Percentiles rank a stretch among this genome's conserved stretches.
Conservation (phyloP, 2,329 filamentous ascomycete species). For the Diplodia mutila region DNA sequence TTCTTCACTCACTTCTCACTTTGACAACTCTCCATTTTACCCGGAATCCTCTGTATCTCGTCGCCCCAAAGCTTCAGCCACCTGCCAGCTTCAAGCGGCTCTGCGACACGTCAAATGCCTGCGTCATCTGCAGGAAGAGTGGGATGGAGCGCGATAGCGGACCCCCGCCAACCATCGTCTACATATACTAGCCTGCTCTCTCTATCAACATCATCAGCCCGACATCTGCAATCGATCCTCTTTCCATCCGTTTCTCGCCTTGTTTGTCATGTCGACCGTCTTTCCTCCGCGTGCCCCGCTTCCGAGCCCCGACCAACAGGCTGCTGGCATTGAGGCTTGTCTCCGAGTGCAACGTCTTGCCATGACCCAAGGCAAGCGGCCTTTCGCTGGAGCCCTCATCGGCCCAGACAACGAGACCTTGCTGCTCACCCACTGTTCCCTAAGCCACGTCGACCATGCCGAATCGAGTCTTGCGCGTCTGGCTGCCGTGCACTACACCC, state of each 20-base stretch:
- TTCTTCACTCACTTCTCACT: too few relatives aligned
- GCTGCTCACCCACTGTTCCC: slow-evolving; percentile 54
- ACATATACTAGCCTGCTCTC: too few relatives aligned
- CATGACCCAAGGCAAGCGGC: slow-evolving; percentile 52
- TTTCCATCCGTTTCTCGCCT: not conserved
- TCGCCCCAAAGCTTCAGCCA: too few relatives aligned
- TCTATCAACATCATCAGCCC: too few relatives aligned
- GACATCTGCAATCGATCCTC: not conserved
- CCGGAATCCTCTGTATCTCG: too few relatives aligned
- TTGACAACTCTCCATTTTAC: too few relatives aligned
- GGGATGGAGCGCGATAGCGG: slow-evolving; percentile 13
- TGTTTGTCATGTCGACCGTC: not conserved
- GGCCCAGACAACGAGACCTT: slow-evolving; percentile 56
- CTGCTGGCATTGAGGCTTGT: slow-evolving; percentile 40
- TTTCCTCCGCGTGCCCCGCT: slow-evolving; percentile 10
- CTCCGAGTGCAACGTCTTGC: slow-evolving; percentile 51
- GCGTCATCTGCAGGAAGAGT: not conserved
- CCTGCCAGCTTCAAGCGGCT: too few relatives aligned
- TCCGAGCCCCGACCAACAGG: not conserved
- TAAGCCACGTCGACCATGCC: slow-evolving; percentile 59
- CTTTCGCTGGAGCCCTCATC: slow-evolving; percentile 55
- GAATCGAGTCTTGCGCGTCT: slow-evolving; percentile 56
- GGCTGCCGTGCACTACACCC: slow-evolving; percentile 53
- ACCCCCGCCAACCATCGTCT: not conserved
- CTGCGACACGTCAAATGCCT: not conserved